phyloP scores from a whole-genome alignment of 2,329 filamentous ascomycete genomes.

The Sporothrix globosa region DNA sequence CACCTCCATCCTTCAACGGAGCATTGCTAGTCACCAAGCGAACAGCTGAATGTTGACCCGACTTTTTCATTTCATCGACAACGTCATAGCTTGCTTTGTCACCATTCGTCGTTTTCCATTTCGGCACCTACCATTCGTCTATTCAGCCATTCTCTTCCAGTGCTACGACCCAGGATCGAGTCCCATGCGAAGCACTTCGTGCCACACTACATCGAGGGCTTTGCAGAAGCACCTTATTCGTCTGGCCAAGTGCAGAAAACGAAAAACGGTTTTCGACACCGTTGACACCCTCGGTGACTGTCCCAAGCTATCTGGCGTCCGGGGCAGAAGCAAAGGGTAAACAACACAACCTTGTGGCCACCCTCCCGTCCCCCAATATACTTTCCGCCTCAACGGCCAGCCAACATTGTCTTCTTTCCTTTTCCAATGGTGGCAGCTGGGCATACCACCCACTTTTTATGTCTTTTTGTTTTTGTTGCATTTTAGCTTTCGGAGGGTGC shows the following conservation, averaged over 20 bases:
- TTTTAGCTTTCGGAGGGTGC: neutral
- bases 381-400: slow-evolving; percentile 12
- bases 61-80: neutral
- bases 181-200: slow-evolving; percentile 1
- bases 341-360: slow-evolving; percentile 12
- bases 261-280: neutral
- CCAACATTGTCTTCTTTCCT: neutral
- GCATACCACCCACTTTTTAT: neutral
- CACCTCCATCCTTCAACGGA: neutral
- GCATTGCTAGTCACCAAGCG: neutral
- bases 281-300: slow-evolving; percentile 21
- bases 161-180: neutral
- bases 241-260: slow-evolving; percentile 8
- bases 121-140: neutral
- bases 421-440: slow-evolving; percentile 18
- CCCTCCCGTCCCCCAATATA: slow-evolving; percentile 3
- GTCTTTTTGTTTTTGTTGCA: neutral
- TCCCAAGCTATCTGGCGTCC: slow-evolving; percentile 14
- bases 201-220: slow-evolving; percentile 8
- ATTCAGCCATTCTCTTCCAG: neutral
- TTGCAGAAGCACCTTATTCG: neutral
- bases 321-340: slow-evolving; percentile 30
- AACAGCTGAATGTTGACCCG: neutral
- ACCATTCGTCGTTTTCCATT: neutral
- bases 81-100: slow-evolving; percentile 18